Base-by-base conservation (phyloP, 345 rosid genomes). In the Abelmoschus esculentus region DNA sequence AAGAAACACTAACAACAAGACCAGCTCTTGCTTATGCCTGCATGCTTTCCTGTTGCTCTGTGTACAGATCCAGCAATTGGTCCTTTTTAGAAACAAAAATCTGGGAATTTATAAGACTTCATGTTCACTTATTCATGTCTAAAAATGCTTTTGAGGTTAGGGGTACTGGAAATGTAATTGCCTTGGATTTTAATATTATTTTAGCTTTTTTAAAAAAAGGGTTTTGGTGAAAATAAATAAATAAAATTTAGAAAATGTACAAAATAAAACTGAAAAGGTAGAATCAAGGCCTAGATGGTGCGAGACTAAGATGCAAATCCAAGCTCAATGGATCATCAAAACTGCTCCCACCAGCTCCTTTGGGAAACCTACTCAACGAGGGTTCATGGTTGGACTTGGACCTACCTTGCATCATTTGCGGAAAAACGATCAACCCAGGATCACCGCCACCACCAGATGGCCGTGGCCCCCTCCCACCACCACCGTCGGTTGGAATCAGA, bases 241-340 rank as follows among this genome's bases (percentile, higher is more conserved):
- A 46, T 14, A 2, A 7, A 19, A 22, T 49, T 42, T 72, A 70
- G 42, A 66, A 75, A 81, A 84, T 85, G 83, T 87, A 86, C 88
- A 82, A 74, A 11, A 18, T 19, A 34, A 31, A 11, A 32, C 14
- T 1, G 42, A 42, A 28, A 52, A 47, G 64, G 19, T 52, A 60
- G 38, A n/a, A 29, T 87, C 86, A 90, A 2, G 82, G 88, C 49
- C 89, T 89, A 42, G 97, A 86, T 3, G 98, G 98, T 36, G 97
- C 91, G 57, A 93, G 91, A 75, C 98, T 86, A 12, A 93, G 97
- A 78, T 93, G 98, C 81, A 93, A 84, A 77, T 91, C 95, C 70
- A 93, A 81, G 70, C 92, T 95, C 80, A 89, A 72, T 19, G 79
- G 62, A 46, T 90, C 96, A 50, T 91, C 97, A 17, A 86, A 86